phyloP scores from a whole-genome alignment of 148 eudicot species.

The Selenicereus undatus region DNA sequence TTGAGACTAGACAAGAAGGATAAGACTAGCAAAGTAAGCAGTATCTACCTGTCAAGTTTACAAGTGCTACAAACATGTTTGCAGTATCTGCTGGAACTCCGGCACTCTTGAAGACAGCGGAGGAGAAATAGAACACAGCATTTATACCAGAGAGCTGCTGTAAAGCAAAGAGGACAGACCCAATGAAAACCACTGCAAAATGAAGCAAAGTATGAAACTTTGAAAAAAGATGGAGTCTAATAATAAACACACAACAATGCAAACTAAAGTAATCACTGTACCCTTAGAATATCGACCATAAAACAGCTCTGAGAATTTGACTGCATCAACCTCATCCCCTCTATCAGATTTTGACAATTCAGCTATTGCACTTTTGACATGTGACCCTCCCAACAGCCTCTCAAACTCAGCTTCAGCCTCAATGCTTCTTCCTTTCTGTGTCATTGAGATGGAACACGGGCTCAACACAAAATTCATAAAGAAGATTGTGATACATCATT shows the following conservation, averaged over 20 bases:
- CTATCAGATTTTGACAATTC: constrained; percentile 68
- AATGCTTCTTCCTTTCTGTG: constrained; percentile 65
- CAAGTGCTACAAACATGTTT: constrained; percentile 62
- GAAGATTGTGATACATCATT: neutral
- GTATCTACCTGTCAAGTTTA: constrained; percentile 57
- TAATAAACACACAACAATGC: neutral
- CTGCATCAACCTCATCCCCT: constrained; percentile 61
- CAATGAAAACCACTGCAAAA: constrained; percentile 83
- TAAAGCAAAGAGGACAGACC: constrained; percentile 69
- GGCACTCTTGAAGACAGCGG: constrained; percentile 70
- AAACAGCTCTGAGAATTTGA: constrained; percentile 56
- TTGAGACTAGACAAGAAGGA: neutral
- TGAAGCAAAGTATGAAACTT: constrained; percentile 24
- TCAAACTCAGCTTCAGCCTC: constrained; percentile 73
- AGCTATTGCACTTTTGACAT: constrained; percentile 65
- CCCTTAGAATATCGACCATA: constrained; percentile 60
- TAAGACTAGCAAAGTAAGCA: neutral
- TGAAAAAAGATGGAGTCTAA: constrained; percentile 12
- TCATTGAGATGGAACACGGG: constrained; percentile 17
- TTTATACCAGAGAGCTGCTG: constrained; percentile 94
- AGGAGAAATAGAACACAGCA: constrained; percentile 92
- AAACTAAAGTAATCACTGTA: constrained; percentile 14
- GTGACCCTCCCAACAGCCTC: constrained; percentile 60
- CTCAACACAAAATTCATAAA: constrained; percentile 9
- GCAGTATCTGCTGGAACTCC: constrained; percentile 75